Evolutionary conservation across 345 rosid genomes (phyloP), one percentile per base, ranked within the genome.

Genomic region (Populus davidiana): DNA sequence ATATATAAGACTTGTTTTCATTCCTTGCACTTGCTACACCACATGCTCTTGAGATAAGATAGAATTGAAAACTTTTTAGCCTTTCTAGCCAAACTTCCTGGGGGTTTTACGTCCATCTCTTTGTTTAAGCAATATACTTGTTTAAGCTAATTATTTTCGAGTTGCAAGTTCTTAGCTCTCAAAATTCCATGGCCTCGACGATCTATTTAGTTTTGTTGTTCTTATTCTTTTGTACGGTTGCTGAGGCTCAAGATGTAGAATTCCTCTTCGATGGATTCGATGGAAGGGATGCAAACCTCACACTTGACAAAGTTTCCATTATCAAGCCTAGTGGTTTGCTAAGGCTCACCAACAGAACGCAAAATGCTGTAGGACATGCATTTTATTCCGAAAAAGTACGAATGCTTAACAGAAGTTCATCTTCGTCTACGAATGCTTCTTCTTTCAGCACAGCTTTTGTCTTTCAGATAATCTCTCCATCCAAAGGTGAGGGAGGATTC

Each of bases 381-480:
- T 90, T 91, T 79, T 87, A 86, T 54, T 33, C 33, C 11, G 7
- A 39, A 10, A 73, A 78, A 5, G 41, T 89, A 27, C 84, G 54
- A 63, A 84, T 88, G 80, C 59, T 85, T 14, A 17, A 59, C 62
- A 35, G 33, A 20, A 66, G 8, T 10, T 61, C 72, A 29, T 74
- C 84, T 64, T 4, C 62, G 1, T 69, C 80, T 25, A 17, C 21
- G 27, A 49, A 38, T 12, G 83, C 82, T 76, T 33, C 77, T 49
- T 86, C 90, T 71, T 88, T 91, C 78, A 82, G 71, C 73, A 87
- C 96, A 5, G 13, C 62, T 72, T 88, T 91, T 11, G 93, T 89
- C 49, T 88, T 91, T 71, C 76, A 80, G 1, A 89, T 91, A 1
- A 69, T 49, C 25, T 77, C 87, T 2, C 79, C 81, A 0, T 16